Evolutionary conservation across 192 early-diverging fungal species (phyloP), one percentile per base, ranked within the genome.

Genomic region (Thamnidium elegans): DNA sequence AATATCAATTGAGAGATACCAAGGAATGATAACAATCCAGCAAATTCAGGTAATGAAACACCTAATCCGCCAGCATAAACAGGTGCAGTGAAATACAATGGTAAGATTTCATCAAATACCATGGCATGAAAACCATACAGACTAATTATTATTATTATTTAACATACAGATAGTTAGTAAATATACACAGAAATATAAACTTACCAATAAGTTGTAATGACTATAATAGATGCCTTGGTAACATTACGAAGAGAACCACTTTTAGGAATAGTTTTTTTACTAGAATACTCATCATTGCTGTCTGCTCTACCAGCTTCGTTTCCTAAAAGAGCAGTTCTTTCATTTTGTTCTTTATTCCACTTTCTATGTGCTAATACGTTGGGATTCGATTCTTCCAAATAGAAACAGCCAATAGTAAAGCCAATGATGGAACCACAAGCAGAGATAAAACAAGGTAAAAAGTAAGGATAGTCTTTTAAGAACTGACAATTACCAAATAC

Each of bases 361-460:
- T 32, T 63, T 8, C 50, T 55, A 3, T 45, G 55, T 42, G 54
- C 51, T 13, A 65, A 34, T 3, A 62, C 59, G n/a, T 19, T 23
- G 19, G 73, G 73, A 45, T 71, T 69, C 5, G 90, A 85, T 58
- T 91, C 89, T 21, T 90, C 75, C 15, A 93, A 63, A 53, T 73
- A 84, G 64, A 86, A 79, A 20, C 77, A 73, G 0, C 88, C 91
- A 23, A 90, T 62, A 0, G 86, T 52, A 30, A 90, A 80, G 5
- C 90, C 90, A 54, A 87, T 58, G 3, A 88, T 26, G 26, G 86
- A 84, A 6, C 90, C 73, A 15, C 78, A 48, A 4, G 87, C 78
- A 14, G 86, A 86, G 9, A 90, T 71, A 30, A 89, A 62, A 58
- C 95, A 95, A 6, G 95, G 95, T 4, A 97, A 83, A 53, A 92